Percentiles rank a stretch among this genome's conserved stretches.
Evolutionary conservation across 2,329 filamentous ascomycete species (phyloP).

Genomic region (Endothia cerciana): DNA sequence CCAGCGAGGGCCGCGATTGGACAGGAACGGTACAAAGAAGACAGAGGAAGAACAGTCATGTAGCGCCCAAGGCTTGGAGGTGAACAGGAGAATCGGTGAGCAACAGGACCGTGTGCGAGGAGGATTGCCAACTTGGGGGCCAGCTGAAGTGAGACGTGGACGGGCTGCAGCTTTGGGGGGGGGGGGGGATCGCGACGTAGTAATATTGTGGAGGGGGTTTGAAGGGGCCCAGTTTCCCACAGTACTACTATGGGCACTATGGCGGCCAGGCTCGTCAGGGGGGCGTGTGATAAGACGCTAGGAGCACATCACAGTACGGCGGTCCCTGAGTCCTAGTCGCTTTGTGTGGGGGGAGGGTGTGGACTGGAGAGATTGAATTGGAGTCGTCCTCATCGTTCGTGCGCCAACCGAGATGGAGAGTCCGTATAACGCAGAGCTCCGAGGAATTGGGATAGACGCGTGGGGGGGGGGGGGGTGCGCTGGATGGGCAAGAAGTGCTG

Average conservation of each 20-base stretch:
- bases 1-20: slow-evolving; percentile 5
- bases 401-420: background rate
- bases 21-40: background rate
- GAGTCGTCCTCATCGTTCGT: background rate
- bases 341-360: background rate
- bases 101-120: background rate
- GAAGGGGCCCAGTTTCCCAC: slow-evolving; percentile 13
- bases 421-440: background rate
- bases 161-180: slow-evolving; percentile 1
- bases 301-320: slow-evolving; percentile 23
- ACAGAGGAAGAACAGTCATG: slow-evolving; percentile 14
- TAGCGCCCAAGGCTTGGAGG: slow-evolving; percentile 13
- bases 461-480: too few species aligned
- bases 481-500: background rate
- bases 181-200: slow-evolving; percentile 4
- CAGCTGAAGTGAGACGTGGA: slow-evolving; percentile 22
- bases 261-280: slow-evolving; percentile 2
- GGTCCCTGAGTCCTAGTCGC: slow-evolving; percentile 4
- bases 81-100: slow-evolving; percentile 3
- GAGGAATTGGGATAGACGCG: slow-evolving; percentile 5
- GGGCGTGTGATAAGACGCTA: slow-evolving; percentile 24
- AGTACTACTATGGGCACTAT: background rate
- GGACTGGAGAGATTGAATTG: slow-evolving; percentile 8
- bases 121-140: slow-evolving; percentile 16
- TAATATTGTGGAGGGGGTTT: slow-evolving; percentile 13